Conservation (phyloP, 2,329 filamentous ascomycete species). For the Xylaria sp. region DNA sequence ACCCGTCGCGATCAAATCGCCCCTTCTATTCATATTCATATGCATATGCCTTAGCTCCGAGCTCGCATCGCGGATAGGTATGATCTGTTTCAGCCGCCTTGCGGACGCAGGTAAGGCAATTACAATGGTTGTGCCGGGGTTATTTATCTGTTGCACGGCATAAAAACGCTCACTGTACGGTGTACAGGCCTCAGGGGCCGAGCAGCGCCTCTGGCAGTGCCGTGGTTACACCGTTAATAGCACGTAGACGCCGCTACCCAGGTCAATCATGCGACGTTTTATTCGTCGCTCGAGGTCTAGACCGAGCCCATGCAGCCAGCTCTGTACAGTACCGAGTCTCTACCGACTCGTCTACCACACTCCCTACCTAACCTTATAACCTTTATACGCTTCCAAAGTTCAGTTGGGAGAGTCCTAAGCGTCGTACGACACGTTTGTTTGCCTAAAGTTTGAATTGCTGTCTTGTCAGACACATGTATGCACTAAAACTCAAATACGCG, state of each 20-base stretch:
- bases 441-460: conserved; percentile 3
- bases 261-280: conserved; percentile 19
- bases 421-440: conserved; percentile 20
- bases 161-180: conserved; percentile 8
- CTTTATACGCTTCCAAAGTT: conserved; percentile 10
- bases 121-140: conserved; percentile 14
- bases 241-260: conserved; percentile 20
- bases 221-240: conserved; percentile 28
- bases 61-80: conserved; percentile 2
- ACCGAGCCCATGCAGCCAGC: conserved; percentile 33
- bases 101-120: conserved; percentile 15
- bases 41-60: neutral
- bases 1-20: neutral
- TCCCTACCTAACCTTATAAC: neutral
- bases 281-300: conserved; percentile 34
- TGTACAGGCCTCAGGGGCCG: conserved; percentile 13
- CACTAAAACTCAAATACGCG: conserved; percentile 2
- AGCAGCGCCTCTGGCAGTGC: conserved; percentile 12
- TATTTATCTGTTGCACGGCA: conserved; percentile 17
- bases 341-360: conserved; percentile 17
- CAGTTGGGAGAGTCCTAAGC: conserved; percentile 4
- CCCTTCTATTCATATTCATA: neutral
- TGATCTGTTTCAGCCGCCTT: conserved; percentile 20
- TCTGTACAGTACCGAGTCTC: conserved; percentile 12
- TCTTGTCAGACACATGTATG: neutral